Evolutionary conservation across 345 rosid genomes (phyloP).

Genomic region (Brassica rapa): DNA sequence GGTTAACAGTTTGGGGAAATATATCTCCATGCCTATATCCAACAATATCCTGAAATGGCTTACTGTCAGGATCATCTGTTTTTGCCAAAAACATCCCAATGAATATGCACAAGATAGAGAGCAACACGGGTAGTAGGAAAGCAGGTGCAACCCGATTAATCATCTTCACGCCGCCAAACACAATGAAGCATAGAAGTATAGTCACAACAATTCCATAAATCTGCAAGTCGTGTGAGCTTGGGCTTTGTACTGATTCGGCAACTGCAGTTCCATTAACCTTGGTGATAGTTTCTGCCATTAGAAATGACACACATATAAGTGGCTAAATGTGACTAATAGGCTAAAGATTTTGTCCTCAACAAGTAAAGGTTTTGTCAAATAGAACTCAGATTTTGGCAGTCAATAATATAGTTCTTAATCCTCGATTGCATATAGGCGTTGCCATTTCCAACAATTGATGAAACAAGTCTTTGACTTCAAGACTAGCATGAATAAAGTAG

Average conservation of each 20-base stretch:
- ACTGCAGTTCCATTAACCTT: slow-evolving; percentile 67
- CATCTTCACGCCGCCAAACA: slow-evolving; percentile 98
- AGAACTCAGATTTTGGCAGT: slow-evolving; percentile 12
- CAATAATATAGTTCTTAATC: slow-evolving; percentile 15
- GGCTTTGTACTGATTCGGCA: slow-evolving; percentile 50
- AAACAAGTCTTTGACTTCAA: slow-evolving; percentile 23
- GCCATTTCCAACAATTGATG: slow-evolving; percentile 32
- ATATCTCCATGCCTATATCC: background rate
- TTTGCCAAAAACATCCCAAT: slow-evolving; percentile 67
- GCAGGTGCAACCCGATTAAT: slow-evolving; percentile 99
- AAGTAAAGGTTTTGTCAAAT: background rate
- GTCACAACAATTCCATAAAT: slow-evolving; percentile 94
- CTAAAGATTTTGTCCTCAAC: slow-evolving; percentile 8
- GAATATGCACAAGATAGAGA: slow-evolving; percentile 91
- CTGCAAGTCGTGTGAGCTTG: slow-evolving; percentile 92
- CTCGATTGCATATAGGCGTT: slow-evolving; percentile 9
- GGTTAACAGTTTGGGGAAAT: slow-evolving; percentile 10
- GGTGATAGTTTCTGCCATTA: slow-evolving; percentile 68
- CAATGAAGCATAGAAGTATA: slow-evolving; percentile 84
- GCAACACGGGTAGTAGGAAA: slow-evolving; percentile 86
- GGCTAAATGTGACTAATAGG: slow-evolving; percentile 9
- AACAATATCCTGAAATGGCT: slow-evolving; percentile 37
- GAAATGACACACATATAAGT: slow-evolving; percentile 20
- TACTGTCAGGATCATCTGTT: slow-evolving; percentile 73
- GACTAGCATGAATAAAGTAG: slow-evolving; percentile 1